Evolutionary conservation across 257 asterid genomes (phyloP).

Genomic region (Ocimum tenuiflorum): DNA sequence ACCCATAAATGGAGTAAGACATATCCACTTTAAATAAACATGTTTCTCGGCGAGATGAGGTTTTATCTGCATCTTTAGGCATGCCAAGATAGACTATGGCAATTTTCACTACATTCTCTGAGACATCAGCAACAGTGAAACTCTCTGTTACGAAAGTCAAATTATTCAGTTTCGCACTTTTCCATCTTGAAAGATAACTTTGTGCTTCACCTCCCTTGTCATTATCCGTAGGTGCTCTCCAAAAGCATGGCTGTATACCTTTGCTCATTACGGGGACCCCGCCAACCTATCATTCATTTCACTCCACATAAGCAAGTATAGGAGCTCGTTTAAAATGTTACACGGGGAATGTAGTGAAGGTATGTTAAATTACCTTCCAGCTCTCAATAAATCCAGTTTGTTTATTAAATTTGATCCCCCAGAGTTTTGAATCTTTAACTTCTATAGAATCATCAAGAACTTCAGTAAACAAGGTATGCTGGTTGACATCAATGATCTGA

Average conservation of each 20-base stretch:
- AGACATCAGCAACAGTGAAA: conserved; percentile 38
- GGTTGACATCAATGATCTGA: conserved; percentile 41
- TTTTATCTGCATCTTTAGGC: conserved; percentile 33
- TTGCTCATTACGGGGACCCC: conserved; percentile 54
- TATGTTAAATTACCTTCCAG: conserved; percentile 64
- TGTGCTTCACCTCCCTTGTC: conserved; percentile 82
- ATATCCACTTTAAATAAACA: conserved; percentile 46
- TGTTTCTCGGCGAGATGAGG: conserved; percentile 26
- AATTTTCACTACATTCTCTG: conserved; percentile 51
- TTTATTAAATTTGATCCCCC: conserved; percentile 75
- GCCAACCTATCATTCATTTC: conserved; percentile 41
- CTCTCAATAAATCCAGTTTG: conserved; percentile 58
- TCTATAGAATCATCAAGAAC: conserved; percentile 45
- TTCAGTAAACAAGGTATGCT: conserved; percentile 33
- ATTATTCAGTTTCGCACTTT: conserved; percentile 51
- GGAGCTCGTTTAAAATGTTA: neutral
- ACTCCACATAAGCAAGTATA: neutral
- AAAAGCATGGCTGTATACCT: conserved; percentile 85
- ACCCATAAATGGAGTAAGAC: conserved; percentile 53
- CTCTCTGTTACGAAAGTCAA: conserved; percentile 42
- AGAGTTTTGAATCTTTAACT: conserved; percentile 44
- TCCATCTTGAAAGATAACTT: conserved; percentile 78
- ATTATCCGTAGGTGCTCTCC: conserved; percentile 98
- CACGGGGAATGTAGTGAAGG: neutral
- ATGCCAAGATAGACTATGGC: conserved; percentile 43